These are phyloP conservation scores for Azolla pinnata DNA, from an alignment of 75 land plant species.

Conservation along the genomic window DNA sequence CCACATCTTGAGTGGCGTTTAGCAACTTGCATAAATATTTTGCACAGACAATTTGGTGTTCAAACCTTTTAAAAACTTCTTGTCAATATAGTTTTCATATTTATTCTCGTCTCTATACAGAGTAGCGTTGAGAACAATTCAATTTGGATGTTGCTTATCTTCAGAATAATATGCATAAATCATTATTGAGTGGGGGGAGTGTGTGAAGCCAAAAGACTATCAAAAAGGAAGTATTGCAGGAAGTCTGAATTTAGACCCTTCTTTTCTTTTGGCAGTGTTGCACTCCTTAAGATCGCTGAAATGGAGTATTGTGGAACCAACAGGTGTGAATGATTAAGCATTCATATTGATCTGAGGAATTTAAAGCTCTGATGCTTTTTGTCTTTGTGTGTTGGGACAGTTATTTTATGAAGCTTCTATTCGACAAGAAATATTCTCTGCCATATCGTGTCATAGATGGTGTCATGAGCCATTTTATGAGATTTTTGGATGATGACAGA, in stretches of 20 bases:
- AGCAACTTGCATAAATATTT: too few species aligned
- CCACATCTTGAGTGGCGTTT: too few species aligned
- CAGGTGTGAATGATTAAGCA: conserved; percentile 36
- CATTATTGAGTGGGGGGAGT: too few species aligned
- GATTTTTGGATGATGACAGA: conserved; percentile 64
- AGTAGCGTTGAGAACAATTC: too few species aligned
- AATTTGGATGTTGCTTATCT: too few species aligned
- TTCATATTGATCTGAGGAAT: background rate
- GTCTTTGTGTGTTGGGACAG: conserved; percentile 30
- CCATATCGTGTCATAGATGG: conserved; percentile 88
- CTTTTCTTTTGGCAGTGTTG: conserved; percentile 46
- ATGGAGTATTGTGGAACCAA: conserved; percentile 97
- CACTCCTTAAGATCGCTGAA: conserved; percentile 77
- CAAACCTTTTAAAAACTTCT: too few species aligned
- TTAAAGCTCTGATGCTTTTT: background rate
- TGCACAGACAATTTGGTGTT: too few species aligned
- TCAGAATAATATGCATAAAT: too few species aligned
- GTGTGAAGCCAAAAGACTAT: too few species aligned
- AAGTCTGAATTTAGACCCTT: background rate
- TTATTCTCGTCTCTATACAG: too few species aligned
- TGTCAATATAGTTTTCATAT: too few species aligned
- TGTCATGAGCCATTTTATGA: conserved; percentile 65
- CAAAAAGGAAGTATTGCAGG: background rate
- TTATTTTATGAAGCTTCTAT: conserved; percentile 79
- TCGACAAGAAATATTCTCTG: conserved; percentile 93